Evolutionary conservation across 169 alveolate genomes (phyloP).

Genomic region (Ichthyophthirius multifiliis): DNA sequence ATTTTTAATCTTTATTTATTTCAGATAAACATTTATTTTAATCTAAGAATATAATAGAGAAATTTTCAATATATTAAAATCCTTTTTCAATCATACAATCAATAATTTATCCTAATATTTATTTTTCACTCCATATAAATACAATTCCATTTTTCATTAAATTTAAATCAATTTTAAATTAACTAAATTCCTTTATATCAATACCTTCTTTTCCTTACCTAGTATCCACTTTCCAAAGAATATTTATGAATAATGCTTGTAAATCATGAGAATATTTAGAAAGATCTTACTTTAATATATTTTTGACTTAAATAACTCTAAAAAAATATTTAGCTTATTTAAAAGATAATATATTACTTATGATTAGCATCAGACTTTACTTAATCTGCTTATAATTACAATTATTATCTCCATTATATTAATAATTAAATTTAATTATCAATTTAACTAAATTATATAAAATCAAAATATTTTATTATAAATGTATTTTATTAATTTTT

Average conservation of each 20-base stretch:
- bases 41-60: neutral
- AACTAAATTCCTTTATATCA: neutral
- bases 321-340: too few relatives aligned
- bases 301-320: neutral
- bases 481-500: too few relatives aligned
- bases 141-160: conserved; percentile 8
- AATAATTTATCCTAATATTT: neutral
- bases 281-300: neutral
- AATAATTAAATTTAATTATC: too few relatives aligned
- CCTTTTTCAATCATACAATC: conserved; percentile 6
- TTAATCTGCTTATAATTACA: too few relatives aligned
- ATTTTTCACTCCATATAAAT: conserved; percentile 14
- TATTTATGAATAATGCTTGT: conserved; percentile 8
- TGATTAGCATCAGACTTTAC: too few relatives aligned
- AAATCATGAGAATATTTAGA: neutral
- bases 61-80: conserved; percentile 17
- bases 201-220: neutral
- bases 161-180: neutral
- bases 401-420: too few relatives aligned
- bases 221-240: neutral
- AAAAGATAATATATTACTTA: too few relatives aligned
- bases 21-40: neutral
- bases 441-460: too few relatives aligned
- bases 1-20: neutral
- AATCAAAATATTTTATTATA: too few relatives aligned